A percentile compares a stretch with the other conserved stretches of the same genome.
These are phyloP conservation scores for Cyberlindnera mississippiensis DNA, from an alignment of 805 yeast genomes.

Conservation along the genomic window DNA sequence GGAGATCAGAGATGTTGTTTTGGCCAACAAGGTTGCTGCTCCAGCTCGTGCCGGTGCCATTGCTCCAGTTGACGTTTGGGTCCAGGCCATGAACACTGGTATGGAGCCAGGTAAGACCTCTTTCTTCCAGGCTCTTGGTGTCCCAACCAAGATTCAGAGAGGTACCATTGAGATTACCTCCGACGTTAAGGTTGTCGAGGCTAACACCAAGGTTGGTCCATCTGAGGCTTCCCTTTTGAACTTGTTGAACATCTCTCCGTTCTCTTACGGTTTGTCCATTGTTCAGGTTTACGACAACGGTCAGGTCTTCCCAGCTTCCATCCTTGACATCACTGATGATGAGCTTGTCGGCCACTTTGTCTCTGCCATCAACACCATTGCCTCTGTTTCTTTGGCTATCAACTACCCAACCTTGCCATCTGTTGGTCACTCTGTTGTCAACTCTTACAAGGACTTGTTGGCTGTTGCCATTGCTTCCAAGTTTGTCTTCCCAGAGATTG, in stretches of 20 bases:
- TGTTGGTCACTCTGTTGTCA: constrained; percentile 97
- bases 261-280: constrained; percentile 97
- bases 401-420: constrained; percentile 99
- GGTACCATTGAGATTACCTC: constrained; percentile 99
- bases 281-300: constrained; percentile 98
- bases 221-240: constrained; percentile 98
- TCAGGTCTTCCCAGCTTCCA: constrained; percentile 93
- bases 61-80: constrained; percentile 97
- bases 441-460: constrained; percentile 98
- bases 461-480: constrained; percentile 98
- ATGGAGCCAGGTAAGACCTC: constrained; percentile 99
- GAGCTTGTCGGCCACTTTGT: constrained; percentile 91
- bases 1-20: constrained; percentile 81
- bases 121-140: constrained; percentile 99
- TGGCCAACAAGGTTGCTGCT: constrained; percentile 97
- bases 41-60: constrained; percentile 99
- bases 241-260: constrained; percentile 99
- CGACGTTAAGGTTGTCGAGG: constrained; percentile 92
- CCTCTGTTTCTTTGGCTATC: constrained; percentile 94
- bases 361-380: constrained; percentile 88
- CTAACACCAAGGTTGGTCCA: constrained; percentile 90
- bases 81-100: constrained; percentile 99
- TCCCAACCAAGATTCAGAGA: constrained; percentile 99
- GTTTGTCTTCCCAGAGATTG: constrained; percentile 98
- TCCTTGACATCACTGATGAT: constrained; percentile 98